Base-by-base conservation (phyloP, 108 stramenopile genomes). In the Cyclotella atomus region DNA sequence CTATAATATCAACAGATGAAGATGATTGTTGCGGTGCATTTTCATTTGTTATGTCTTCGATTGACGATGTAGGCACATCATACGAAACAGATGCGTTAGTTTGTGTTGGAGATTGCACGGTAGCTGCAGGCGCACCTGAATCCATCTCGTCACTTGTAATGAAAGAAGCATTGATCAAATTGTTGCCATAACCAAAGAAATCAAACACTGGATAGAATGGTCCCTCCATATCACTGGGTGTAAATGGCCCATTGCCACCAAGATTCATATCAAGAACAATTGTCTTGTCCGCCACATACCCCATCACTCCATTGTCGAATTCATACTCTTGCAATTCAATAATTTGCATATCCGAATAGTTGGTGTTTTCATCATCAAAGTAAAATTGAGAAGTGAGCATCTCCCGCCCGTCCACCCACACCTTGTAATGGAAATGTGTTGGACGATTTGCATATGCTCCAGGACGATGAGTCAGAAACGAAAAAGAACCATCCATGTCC, bases 181-280 rank as follows among this genome's bases (percentile, higher is more conserved):
- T 30, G n/a, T 57, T 57, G 9, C 29, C 56, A 32, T 30, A 57
- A 12, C 29, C 29, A 30, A 57, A 57, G 56, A 57, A 57, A 30
- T 57, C 56, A 5, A 57, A 28, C 29, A 57, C 56, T 1, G 56
- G 56, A 30, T 57, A 57, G 29, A 57, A 57, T 28, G 56, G 56
- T 19, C 56, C 56, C n/a, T 57, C 56, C 29, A 57, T 32, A 57
- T 57, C 56, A 10, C 1, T 10, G 29, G 56, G 56, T 0, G 56
- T 57, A n/a, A 57, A 57, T 32, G 56, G 56, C n/a, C 56, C 56
- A 12, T 5, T n/a, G n/a, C 56, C 56, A 29, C 56, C 56, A 10
- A 57, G n/a, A 15, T n/a, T n/a, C 29, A 57, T 30, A 57, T 57
- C 56, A 1, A 57, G 14, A 15, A 57, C 56, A 57, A 57, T 57